These are phyloP conservation scores for Pseudogymnoascus sp. DNA, from an alignment of 2,329 filamentous ascomycete species.

Conservation along the genomic window DNA sequence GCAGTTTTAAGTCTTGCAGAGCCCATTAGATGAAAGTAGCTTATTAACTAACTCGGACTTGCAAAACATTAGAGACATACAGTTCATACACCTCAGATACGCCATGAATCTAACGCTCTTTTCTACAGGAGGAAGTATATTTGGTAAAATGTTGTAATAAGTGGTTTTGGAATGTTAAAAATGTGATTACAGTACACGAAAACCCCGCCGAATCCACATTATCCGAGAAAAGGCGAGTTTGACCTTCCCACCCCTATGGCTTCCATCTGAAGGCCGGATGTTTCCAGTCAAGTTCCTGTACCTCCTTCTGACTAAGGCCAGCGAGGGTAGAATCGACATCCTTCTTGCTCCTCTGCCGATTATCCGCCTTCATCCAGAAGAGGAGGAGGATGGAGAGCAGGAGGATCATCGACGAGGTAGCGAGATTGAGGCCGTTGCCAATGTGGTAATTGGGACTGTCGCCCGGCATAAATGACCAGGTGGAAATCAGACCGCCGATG, in stretches of 20 bases:
- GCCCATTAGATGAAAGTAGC: too few relatives aligned
- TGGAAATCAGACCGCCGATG: slow-evolving; percentile 59
- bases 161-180: neutral
- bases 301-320: slow-evolving; percentile 44
- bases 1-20: too few relatives aligned
- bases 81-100: too few relatives aligned
- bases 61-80: too few relatives aligned
- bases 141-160: too few relatives aligned
- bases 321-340: slow-evolving; percentile 49
- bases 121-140: too few relatives aligned
- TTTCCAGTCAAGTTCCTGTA: slow-evolving; percentile 57
- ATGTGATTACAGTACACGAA: neutral
- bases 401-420: slow-evolving; percentile 49
- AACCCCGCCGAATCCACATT: neutral
- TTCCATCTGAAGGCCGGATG: slow-evolving; percentile 60
- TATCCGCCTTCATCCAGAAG: slow-evolving; percentile 57
- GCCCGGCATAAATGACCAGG: slow-evolving; percentile 56
- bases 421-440: slow-evolving; percentile 64
- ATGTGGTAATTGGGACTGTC: slow-evolving; percentile 62
- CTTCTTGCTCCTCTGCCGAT: slow-evolving; percentile 47
- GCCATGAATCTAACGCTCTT: too few relatives aligned
- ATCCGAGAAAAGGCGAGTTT: neutral
- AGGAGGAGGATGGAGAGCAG: slow-evolving; percentile 42
- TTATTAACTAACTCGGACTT: too few relatives aligned
- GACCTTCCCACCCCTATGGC: slow-evolving; percentile 22